Percentiles rank a stretch among this genome's conserved stretches.
Evolutionary conservation across 2,329 filamentous ascomycete species (phyloP).

Genomic region (Trichoderma breve): DNA sequence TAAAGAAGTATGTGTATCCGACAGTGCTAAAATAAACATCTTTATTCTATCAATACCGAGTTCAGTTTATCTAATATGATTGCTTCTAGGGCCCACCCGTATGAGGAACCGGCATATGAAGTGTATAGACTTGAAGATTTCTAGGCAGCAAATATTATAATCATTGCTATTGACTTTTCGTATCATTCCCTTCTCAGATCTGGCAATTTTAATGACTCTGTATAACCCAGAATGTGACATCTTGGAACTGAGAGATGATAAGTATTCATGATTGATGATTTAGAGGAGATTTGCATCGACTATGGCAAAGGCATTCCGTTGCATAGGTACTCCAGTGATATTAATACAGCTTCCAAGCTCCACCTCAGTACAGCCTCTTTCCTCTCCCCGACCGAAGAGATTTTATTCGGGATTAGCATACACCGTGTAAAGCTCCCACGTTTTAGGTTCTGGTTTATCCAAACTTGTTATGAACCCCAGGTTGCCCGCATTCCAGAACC

Average conservation of each 20-base stretch:
- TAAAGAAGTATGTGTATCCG: slow-evolving; percentile 57
- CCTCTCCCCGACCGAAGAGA: no score
- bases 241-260: not conserved
- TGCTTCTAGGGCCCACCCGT: slow-evolving; percentile 43
- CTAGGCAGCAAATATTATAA: slow-evolving; percentile 22
- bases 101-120: slow-evolving; percentile 51
- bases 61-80: not conserved
- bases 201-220: no score
- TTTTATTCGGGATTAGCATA: not conserved
- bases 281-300: not conserved
- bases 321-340: not conserved
- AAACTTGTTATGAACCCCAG: not conserved
- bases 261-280: not conserved
- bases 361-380: not conserved
- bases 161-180: not conserved
- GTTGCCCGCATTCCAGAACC: not conserved
- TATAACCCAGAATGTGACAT: not conserved
- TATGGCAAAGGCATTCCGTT: not conserved
- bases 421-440: not conserved
- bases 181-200: not conserved
- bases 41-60: not conserved
- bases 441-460: not conserved
- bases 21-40: not conserved
- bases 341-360: not conserved
- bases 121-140: slow-evolving; percentile 51